A percentile compares a stretch with the other conserved stretches of the same genome.
Evolutionary conservation across 176 grass and related monocot genomes (phyloP).

Genomic region (Puya raimondii): DNA sequence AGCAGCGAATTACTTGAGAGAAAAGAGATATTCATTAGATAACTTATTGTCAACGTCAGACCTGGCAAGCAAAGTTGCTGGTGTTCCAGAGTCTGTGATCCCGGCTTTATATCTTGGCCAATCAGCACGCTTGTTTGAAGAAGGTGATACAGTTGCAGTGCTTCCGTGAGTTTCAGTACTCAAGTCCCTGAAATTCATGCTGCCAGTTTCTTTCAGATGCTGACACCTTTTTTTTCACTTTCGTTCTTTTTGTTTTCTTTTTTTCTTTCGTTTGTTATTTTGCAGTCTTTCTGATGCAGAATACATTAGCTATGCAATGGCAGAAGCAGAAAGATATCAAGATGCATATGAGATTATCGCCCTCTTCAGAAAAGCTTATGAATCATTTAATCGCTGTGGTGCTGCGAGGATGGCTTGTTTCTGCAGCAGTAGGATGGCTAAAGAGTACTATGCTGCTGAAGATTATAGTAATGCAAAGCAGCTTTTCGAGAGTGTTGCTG

Average conservation of each 20-base stretch:
- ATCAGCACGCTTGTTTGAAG: conserved; percentile 81
- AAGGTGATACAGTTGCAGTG: conserved; percentile 71
- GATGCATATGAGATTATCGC: conserved; percentile 97
- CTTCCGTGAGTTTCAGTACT: conserved; percentile 57
- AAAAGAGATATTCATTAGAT: conserved; percentile 83
- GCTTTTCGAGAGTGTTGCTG: conserved; percentile 70
- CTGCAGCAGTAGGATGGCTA: conserved; percentile 79
- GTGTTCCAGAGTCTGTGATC: conserved; percentile 78
- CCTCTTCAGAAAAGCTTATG: conserved; percentile 92
- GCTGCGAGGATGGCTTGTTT: conserved; percentile 61
- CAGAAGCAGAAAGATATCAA: conserved; percentile 94
- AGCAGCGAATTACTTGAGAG: conserved; percentile 86
- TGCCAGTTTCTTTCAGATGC: conserved; percentile 27
- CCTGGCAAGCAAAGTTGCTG: conserved; percentile 33
- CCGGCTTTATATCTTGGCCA: conserved; percentile 80
- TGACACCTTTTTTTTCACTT: conserved; percentile 18
- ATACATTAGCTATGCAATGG: conserved; percentile 71
- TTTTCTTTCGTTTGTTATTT: conserved; percentile 10
- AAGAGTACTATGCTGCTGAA: conserved; percentile 65
- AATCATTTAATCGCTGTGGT: conserved; percentile 69
- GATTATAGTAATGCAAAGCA: conserved; percentile 71
- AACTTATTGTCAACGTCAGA: conserved; percentile 31
- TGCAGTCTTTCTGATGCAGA: conserved; percentile 95
- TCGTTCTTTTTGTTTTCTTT: conserved; percentile 1
- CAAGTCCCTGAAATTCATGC: conserved; percentile 12